Percentiles rank a stretch among this genome's conserved stretches.
Evolutionary conservation across 129 eudicot species (phyloP).

Genomic region (Artemisia annua): DNA sequence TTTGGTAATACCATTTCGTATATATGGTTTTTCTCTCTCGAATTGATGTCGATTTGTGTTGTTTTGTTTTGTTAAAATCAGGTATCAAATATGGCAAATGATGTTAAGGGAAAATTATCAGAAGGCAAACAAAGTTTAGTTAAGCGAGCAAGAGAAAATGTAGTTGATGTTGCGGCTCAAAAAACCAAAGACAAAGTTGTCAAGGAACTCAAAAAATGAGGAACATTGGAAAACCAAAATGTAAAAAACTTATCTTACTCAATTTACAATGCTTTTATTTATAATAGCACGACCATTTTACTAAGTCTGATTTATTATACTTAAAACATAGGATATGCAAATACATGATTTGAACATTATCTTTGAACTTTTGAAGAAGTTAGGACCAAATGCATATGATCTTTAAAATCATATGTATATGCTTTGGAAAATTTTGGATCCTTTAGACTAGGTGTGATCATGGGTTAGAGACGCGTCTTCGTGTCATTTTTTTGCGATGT

Average conservation of each 20-base stretch:
- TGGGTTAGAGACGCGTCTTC: no score
- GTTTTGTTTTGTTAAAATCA: not conserved
- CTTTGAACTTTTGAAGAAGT: no score
- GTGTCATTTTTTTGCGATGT: no score
- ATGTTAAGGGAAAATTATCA: slow-evolving; percentile 26
- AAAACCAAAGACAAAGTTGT: slow-evolving; percentile 34
- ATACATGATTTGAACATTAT: no score
- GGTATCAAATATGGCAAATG: slow-evolving; percentile 35
- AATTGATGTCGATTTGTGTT: not conserved
- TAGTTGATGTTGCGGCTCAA: slow-evolving; percentile 34
- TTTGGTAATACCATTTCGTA: no score
- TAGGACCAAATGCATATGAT: no score
- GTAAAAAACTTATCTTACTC: not conserved
- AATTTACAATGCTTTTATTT: not conserved
- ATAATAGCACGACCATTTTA: not conserved
- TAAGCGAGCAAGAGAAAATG: slow-evolving; percentile 38
- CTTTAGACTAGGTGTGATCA: no score
- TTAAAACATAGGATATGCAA: no score
- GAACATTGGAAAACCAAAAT: not conserved
- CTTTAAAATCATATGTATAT: no score
- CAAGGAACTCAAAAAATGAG: slow-evolving; percentile 20
- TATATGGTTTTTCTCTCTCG: not conserved
- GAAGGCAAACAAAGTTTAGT: slow-evolving; percentile 30
- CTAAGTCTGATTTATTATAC: no score
- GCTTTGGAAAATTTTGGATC: no score